Percentiles rank a stretch among this genome's conserved stretches.
Conservation (phyloP, 371 early-diverging fungal genomes). For the Mucor plumbeus region DNA sequence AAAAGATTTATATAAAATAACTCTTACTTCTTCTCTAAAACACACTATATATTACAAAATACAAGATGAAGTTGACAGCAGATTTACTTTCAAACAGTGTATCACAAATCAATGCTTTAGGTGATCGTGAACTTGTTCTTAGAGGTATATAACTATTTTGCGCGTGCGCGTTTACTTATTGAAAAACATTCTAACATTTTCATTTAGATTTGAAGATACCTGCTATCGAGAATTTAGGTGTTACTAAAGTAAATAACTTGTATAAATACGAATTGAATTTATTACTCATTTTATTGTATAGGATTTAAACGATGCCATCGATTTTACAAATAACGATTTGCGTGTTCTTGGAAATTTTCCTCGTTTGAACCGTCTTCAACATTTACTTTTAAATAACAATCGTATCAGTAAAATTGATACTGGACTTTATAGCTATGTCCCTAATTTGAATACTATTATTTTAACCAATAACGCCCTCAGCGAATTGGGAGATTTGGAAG, state of each 20-base stretch:
- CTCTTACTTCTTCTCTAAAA: background rate
- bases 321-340: conserved; percentile 93
- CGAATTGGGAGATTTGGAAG: conserved; percentile 86
- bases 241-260: conserved; percentile 72
- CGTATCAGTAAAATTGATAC: conserved; percentile 80
- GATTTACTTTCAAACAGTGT: conserved; percentile 76
- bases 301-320: conserved; percentile 92
- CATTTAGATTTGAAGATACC: conserved; percentile 81
- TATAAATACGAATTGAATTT: background rate
- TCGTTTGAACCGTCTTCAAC: conserved; percentile 75
- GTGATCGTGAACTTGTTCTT: conserved; percentile 90
- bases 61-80: conserved; percentile 79
- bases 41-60: background rate
- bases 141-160: conserved; percentile 63
- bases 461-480: conserved; percentile 84
- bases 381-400: conserved; percentile 84
- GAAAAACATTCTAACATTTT: background rate
- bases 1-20: background rate
- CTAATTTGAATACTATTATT: conserved; percentile 80
- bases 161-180: background rate
- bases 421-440: conserved; percentile 66
- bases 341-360: conserved; percentile 90
- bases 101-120: conserved; percentile 82
- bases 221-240: conserved; percentile 92
- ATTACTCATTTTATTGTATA: conserved; percentile 24